These are phyloP conservation scores for Candida railenensis DNA, from an alignment of 805 yeast species.

Conservation along the genomic window DNA sequence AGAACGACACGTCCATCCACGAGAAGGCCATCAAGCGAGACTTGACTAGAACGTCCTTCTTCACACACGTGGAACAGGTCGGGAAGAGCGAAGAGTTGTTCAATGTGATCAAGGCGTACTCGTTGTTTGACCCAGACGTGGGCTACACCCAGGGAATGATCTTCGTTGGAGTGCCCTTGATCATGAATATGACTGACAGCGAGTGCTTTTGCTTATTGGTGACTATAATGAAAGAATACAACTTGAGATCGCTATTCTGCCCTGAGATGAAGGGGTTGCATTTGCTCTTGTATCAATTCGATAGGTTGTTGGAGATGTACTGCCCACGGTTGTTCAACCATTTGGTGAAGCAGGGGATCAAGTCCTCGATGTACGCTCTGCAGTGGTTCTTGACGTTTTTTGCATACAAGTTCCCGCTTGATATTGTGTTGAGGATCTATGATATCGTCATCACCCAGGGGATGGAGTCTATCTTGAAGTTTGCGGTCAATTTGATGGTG, in stretches of 20 bases:
- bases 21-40: conserved; percentile 81
- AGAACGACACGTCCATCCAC: conserved; percentile 54
- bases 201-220: conserved; percentile 84
- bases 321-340: conserved; percentile 75
- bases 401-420: conserved; percentile 91
- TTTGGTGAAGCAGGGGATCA: conserved; percentile 79
- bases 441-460: conserved; percentile 93
- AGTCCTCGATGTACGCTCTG: conserved; percentile 93
- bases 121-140: conserved; percentile 84
- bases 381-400: conserved; percentile 97
- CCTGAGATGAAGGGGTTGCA: conserved; percentile 96
- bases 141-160: conserved; percentile 99
- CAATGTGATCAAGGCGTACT: conserved; percentile 79
- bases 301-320: conserved; percentile 75
- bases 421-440: conserved; percentile 80
- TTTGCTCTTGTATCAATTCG: conserved; percentile 83
- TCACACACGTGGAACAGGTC: conserved; percentile 52
- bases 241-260: conserved; percentile 71
- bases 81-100: conserved; percentile 64
- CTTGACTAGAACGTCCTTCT: conserved; percentile 80
- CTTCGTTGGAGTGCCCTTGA: conserved; percentile 80
- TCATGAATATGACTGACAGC: conserved; percentile 75
- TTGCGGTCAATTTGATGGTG: conserved; percentile 77
- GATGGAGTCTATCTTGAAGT: conserved; percentile 77
- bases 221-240: conserved; percentile 80